These are phyloP conservation scores for Sabuloglossum arenarium DNA, from an alignment of 495 filamentous ascomycete species.

Conservation along the genomic window DNA sequence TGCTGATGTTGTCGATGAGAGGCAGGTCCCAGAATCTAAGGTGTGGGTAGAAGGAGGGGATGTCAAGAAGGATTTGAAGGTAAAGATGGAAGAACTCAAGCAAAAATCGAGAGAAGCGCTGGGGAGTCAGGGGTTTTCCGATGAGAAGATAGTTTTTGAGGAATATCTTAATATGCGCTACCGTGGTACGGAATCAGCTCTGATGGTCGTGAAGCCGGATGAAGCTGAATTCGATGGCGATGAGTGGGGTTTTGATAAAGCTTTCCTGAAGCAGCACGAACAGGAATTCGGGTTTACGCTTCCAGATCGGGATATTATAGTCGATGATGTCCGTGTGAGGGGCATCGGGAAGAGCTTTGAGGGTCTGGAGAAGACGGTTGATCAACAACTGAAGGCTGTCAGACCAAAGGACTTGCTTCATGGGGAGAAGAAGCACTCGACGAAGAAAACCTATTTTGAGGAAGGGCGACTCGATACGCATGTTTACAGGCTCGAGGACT, in stretches of 20 bases:
- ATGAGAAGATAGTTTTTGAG: conserved; percentile 54
- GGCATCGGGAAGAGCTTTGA: conserved; percentile 78
- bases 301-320: conserved; percentile 71
- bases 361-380: conserved; percentile 56
- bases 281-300: conserved; percentile 92
- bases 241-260: conserved; percentile 43
- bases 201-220: conserved; percentile 54
- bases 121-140: conserved; percentile 51
- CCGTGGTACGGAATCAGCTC: conserved; percentile 65
- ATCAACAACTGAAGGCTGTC: conserved; percentile 51
- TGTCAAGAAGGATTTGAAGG: conserved; percentile 15
- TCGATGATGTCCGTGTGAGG: conserved; percentile 78
- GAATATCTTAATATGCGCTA: conserved; percentile 84
- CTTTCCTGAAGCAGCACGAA: conserved; percentile 70
- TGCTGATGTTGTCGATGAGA: conserved; percentile 85
- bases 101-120: conserved; percentile 42
- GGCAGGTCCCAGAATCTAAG: conserved; percentile 75
- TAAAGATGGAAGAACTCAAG: conserved; percentile 42
- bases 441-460: conserved; percentile 47
- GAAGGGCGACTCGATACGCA: conserved; percentile 58
- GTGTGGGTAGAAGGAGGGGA: conserved; percentile 32
- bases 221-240: conserved; percentile 39
- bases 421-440: conserved; percentile 32
- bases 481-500: conserved; percentile 63
- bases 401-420: conserved; percentile 26